phyloP scores from a whole-genome alignment of 345 rosid genomes.

The Salix brachista region DNA sequence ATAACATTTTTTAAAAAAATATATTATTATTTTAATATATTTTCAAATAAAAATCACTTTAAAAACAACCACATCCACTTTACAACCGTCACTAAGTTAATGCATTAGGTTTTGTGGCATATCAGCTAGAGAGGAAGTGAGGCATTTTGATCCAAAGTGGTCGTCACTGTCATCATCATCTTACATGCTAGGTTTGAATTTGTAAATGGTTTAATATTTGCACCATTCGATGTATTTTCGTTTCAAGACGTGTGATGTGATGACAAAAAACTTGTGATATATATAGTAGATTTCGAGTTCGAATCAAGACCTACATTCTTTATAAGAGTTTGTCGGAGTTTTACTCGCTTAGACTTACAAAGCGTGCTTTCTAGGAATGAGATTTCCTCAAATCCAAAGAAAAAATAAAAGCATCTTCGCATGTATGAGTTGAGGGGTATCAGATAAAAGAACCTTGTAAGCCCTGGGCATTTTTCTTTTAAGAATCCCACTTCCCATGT shows the following conservation, averaged over 20 bases:
- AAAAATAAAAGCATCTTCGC: too few species aligned
- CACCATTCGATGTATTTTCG: neutral
- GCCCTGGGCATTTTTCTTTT: neutral
- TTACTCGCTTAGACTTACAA: too few species aligned
- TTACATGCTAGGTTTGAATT: neutral
- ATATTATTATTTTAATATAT: too few species aligned
- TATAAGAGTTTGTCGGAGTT: too few species aligned
- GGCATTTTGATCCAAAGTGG: neutral
- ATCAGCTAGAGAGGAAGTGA: neutral
- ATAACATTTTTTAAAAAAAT: too few species aligned
- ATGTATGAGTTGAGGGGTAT: too few species aligned
- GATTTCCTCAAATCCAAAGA: too few species aligned
- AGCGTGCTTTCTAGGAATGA: accelerated
- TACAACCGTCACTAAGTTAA: neutral
- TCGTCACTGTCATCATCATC: neutral
- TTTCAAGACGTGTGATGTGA: too few species aligned
- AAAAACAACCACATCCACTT: accelerated
- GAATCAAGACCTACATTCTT: too few species aligned
- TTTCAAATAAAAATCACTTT: too few species aligned
- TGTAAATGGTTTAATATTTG: neutral
- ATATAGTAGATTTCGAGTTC: accelerated
- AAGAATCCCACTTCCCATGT: neutral
- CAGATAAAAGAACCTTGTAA: neutral
- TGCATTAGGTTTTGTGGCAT: neutral
- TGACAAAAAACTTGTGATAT: too few species aligned